phyloP scores from a whole-genome alignment of 1,284 basidiomycete genomes.

The Boletellus dicymbophilus region DNA sequence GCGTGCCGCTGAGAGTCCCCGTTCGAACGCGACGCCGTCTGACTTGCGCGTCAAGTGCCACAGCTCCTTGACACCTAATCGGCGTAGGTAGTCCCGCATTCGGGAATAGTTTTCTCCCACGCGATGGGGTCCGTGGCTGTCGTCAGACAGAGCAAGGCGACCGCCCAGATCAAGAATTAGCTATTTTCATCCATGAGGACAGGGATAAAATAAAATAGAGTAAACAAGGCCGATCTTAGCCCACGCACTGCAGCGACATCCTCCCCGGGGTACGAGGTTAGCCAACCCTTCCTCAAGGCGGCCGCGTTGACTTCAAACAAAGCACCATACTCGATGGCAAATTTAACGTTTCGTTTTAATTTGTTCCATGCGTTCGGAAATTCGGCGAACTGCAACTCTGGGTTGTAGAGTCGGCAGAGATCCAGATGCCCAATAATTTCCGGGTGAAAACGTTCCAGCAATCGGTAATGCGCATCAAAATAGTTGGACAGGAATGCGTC shows the following conservation, averaged over 20 bases:
- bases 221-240: constrained; percentile 8
- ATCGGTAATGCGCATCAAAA: constrained; percentile 79
- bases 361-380: constrained; percentile 64
- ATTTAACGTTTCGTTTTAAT: constrained; percentile 76
- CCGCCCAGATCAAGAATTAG: constrained; percentile 70
- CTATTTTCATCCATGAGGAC: constrained; percentile 43
- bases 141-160: constrained; percentile 88
- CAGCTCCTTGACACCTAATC: constrained; percentile 61
- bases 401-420: constrained; percentile 81
- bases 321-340: constrained; percentile 82
- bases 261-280: constrained; percentile 77
- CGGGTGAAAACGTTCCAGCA: constrained; percentile 74
- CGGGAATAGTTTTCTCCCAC: constrained; percentile 88
- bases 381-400: constrained; percentile 52
- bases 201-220: background rate
- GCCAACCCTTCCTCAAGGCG: constrained; percentile 92
- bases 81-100: constrained; percentile 68
- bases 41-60: constrained; percentile 61
- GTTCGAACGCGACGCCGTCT: constrained; percentile 29
- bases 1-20: constrained; percentile 46
- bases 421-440: constrained; percentile 96
- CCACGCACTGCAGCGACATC: constrained; percentile 76
- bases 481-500: constrained; percentile 67
- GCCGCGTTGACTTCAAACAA: constrained; percentile 95
- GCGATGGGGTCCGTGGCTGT: constrained; percentile 89